These are phyloP conservation scores for Pachysandra terminalis DNA, from an alignment of 164 flowering plant genomes.

Conservation along the genomic window DNA sequence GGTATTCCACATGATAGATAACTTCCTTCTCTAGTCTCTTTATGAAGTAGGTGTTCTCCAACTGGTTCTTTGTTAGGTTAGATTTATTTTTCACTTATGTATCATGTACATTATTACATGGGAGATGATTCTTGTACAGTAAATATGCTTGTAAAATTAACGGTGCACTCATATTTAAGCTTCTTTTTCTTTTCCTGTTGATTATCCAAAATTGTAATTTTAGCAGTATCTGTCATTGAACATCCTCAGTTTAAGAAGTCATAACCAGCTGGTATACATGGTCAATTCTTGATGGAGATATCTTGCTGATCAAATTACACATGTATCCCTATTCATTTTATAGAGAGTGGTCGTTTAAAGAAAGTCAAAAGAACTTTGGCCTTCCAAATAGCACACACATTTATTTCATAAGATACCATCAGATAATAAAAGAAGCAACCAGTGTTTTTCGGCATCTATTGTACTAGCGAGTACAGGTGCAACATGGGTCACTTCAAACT, in stretches of 20 bases:
- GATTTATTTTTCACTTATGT: conserved; percentile 14
- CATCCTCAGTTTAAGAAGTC: background rate
- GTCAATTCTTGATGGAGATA: too few species aligned
- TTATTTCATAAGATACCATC: too few species aligned
- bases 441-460: too few species aligned
- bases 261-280: too few species aligned
- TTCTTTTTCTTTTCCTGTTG: background rate
- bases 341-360: too few species aligned
- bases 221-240: background rate
- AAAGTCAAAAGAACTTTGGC: too few species aligned
- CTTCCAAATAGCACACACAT: too few species aligned
- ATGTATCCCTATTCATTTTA: too few species aligned
- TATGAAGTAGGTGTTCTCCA: conserved; percentile 2
- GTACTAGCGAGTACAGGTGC: too few species aligned
- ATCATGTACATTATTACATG: conserved; percentile 9
- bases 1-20: conserved; percentile 83
- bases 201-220: background rate
- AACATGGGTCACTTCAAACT: too few species aligned
- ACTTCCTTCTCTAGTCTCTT: conserved; percentile 54
- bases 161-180: background rate
- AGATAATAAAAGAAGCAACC: too few species aligned
- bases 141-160: conserved; percentile 4
- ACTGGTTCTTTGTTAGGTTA: conserved; percentile 17
- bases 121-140: background rate
- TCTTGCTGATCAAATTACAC: too few species aligned